Evolutionary conservation across 495 filamentous ascomycete genomes (phyloP), one percentile per base, ranked within the genome.

Genomic region (Trichoderma erinaceum): DNA sequence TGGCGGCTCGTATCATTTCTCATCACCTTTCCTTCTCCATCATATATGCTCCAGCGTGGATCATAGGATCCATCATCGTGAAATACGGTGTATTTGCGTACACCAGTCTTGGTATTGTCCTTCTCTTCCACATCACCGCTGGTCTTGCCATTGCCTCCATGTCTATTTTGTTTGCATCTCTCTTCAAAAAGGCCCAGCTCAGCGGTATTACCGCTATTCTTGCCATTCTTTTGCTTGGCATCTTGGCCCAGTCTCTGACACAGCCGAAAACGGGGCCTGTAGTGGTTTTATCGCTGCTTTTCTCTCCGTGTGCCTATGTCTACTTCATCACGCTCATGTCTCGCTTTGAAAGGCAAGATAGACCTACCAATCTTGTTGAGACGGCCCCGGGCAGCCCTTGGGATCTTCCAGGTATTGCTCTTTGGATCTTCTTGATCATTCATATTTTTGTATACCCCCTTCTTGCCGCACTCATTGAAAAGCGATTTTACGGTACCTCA

Each of bases 151-250:
- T 92, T 23, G 80, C 84, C 0, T 90, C 87, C 4, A 88, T 90
- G 72, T 88, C 89, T 0, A 84, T 93, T 64, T 81, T 93, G 38
- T 85, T 86, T 1, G 89, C 86, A 0, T 78, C 88, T 13, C 90
- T 93, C 73, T 95, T 93, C 77, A 89, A 85, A 68, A 88, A 84
- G 73, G 86, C 91, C 1, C 91, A 95, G 76, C 81, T 95, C 32
- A 91, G 77, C 66, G 91, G 91, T 25, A 90, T 92, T 66, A 81
- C 85, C 5, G 78, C 85, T 6, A 86, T 86, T 13, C 86, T 93
- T 23, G 71, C 86, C 41, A 83, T 83, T n/a, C 78, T 93, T 21
- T 73, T 90, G 58, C 75, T 93, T 12, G 90, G 85, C 21, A 84
- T 95, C 56, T 73, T 89, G 6, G 87, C 89, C 0, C 91, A 93